A percentile compares a stretch with the other conserved stretches of the same genome.
Evolutionary conservation across 2,329 filamentous ascomycete species (phyloP).

Genomic region (Colletotrichum spaethianum): DNA sequence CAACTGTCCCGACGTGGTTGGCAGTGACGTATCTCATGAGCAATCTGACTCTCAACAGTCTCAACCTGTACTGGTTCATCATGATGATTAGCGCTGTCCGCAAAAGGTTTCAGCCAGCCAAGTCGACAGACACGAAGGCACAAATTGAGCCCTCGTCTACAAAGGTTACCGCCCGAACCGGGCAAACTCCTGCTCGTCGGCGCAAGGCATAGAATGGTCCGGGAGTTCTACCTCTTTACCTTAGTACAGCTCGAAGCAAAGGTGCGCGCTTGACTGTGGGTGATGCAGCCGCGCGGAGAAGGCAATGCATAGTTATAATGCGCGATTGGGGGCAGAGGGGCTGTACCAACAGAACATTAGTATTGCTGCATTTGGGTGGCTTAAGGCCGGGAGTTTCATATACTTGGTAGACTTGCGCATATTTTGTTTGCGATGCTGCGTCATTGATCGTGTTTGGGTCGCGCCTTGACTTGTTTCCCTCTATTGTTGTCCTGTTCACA

Average conservation of each 20-base stretch:
- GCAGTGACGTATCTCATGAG: constrained; percentile 76
- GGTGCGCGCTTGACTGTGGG: neutral
- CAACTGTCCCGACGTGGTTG: constrained; percentile 78
- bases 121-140: constrained; percentile 13
- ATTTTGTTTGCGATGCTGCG: neutral
- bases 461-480: neutral
- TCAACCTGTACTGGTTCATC: constrained; percentile 90
- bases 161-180: constrained; percentile 48
- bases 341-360: neutral
- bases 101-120: constrained; percentile 73
- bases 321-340: neutral
- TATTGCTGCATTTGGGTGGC: neutral
- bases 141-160: constrained; percentile 47
- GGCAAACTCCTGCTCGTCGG: constrained; percentile 43
- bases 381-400: neutral
- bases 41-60: constrained; percentile 79
- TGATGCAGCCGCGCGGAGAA: neutral
- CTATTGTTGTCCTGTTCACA: neutral
- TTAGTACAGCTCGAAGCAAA: neutral
- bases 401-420: neutral
- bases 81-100: constrained; percentile 88
- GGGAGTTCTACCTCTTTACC: neutral
- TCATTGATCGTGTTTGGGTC: neutral
- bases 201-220: constrained; percentile 48
- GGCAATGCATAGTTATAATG: neutral